Base-by-base conservation (phyloP, 2,329 filamentous ascomycete genomes). In the Falciphora oryzae region DNA sequence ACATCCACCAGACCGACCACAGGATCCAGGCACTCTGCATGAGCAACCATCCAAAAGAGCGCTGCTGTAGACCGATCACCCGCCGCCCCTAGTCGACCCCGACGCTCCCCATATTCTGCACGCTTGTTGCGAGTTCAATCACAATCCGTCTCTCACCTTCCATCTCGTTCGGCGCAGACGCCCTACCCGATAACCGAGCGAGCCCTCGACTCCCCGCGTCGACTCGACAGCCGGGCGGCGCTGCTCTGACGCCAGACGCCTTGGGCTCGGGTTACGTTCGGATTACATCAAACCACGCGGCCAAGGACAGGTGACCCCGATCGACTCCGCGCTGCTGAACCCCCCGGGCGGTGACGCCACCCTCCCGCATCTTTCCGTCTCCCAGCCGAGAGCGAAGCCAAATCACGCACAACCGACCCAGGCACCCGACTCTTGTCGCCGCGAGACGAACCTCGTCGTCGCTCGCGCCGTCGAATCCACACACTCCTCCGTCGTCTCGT, bases 301-400 rank as follows among this genome's bases (percentile, higher is more conserved):
- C 28, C 22, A 53, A 53, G 44, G 44, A 11, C 18, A 53, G 44
- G 18, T 53, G 44, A 53, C 44, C 18, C 16, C 44, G 44, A 53
- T 25, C 44, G n/a, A 53, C 44, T 25, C 44, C 8, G 44, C 67
- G 67, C 68, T 69, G 67, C 59, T 65, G 63, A 64, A 64, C 64
- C 63, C 44, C 44, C 64, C 65, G 63, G 67, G 66, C 65, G 67
- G 68, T 67, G 66, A 68, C 67, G 67, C 68, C 67, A 69, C 68
- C 66, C 63, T 61, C 63, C 62, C 44, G 44, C 44, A 53, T 61
- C 63, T 59, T 63, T 38, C 29, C 61, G 29, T 35, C 56, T 53
- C 57, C 31, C 31, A 28, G 29, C 62, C 53, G 16, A 27, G 31
- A 22, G n/a, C 44, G 61, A 62, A n/a, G 28, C 35, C 38, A 32